Evolutionary conservation across 768 basidiomycete species (phyloP).

Genomic region (Leucogyrophana mollusca): DNA sequence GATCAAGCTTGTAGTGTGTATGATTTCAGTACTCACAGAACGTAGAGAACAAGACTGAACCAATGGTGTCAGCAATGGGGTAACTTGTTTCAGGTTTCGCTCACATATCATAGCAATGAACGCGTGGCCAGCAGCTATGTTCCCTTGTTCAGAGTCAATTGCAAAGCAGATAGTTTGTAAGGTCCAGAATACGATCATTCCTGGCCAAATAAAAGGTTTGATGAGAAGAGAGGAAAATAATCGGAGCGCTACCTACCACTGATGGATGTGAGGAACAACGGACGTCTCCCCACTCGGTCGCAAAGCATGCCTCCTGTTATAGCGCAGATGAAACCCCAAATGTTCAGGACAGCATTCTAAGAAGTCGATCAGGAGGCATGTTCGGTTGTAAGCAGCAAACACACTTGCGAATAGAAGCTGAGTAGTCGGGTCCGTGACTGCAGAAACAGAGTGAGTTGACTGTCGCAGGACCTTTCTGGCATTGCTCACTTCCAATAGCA

Average conservation of each 20-base stretch:
- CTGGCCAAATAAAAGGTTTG: conserved; percentile 15
- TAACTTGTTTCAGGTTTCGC: too few species aligned
- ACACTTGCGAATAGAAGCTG: conserved; percentile 30
- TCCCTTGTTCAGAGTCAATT: conserved; percentile 39
- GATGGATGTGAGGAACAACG: conserved; percentile 59
- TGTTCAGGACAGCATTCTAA: conserved; percentile 75
- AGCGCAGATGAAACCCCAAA: conserved; percentile 67
- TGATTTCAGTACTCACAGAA: neutral
- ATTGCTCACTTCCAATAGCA: conserved; percentile 48
- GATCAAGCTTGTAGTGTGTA: too few species aligned
- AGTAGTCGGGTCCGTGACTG: conserved; percentile 46
- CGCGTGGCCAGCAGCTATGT: conserved; percentile 47
- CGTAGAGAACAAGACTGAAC: neutral
- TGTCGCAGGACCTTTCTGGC: neutral
- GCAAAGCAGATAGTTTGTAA: conserved; percentile 61
- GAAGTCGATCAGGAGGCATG: neutral
- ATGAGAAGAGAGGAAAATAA: neutral
- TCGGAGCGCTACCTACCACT: conserved; percentile 3
- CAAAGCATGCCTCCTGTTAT: conserved; percentile 50
- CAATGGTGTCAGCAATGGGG: neutral
- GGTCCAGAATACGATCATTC: conserved; percentile 61
- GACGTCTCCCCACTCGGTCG: conserved; percentile 59
- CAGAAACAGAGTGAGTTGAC: neutral
- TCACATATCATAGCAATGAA: conserved; percentile 75
- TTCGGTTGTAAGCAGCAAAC: conserved; percentile 9